phyloP scores from a whole-genome alignment of 1,284 basidiomycete species.

The Neolentinus lepideus region DNA sequence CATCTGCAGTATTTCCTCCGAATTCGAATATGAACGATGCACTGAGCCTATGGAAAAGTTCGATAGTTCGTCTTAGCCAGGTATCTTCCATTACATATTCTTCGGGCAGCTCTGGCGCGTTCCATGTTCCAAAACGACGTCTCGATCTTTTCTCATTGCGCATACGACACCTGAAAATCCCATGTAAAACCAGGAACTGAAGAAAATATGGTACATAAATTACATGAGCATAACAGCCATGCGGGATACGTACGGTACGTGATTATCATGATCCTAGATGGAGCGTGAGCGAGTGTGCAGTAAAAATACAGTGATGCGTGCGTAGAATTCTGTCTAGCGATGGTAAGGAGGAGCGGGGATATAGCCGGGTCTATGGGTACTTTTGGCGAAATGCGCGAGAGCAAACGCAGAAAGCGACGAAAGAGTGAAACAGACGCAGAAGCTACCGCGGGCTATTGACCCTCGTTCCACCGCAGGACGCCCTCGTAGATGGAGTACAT shows the following conservation, averaged over 20 bases:
- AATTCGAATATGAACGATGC: too few species aligned
- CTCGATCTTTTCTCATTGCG: too few species aligned
- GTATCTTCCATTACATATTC: too few species aligned
- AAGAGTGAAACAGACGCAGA: too few species aligned
- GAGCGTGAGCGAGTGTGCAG: not conserved
- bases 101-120: too few species aligned
- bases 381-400: not conserved
- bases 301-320: not conserved
- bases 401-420: too few species aligned
- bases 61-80: too few species aligned
- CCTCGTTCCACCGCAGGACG: constrained; percentile 47
- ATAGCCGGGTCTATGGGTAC: not conserved
- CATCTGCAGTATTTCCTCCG: too few species aligned
- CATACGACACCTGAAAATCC: too few species aligned
- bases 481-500: constrained; percentile 91
- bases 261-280: not conserved
- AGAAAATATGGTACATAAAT: not conserved
- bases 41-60: too few species aligned
- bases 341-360: not conserved
- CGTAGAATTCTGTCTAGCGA: not conserved
- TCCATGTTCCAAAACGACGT: too few species aligned
- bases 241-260: not conserved
- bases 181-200: too few species aligned
- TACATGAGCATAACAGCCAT: not conserved
- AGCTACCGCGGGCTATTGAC: not conserved